Conservation (phyloP, 805 yeast genomes). For the Candida maltosa region DNA sequence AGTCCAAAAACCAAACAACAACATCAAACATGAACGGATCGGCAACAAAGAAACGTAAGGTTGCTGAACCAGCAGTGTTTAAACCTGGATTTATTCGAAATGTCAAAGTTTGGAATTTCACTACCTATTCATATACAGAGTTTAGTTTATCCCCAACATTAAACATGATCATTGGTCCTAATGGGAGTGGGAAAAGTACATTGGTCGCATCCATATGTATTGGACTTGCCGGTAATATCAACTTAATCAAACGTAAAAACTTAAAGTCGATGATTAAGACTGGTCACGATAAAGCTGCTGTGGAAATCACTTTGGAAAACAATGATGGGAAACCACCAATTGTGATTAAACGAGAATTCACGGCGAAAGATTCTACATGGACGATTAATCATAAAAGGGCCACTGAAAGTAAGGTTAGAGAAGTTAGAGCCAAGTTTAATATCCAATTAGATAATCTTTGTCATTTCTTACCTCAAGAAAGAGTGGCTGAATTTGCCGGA, state of each 20-base stretch:
- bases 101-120: slow-evolving; percentile 57
- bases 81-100: slow-evolving; percentile 48
- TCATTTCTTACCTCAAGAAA: slow-evolving; percentile 92
- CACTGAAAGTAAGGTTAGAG: slow-evolving; percentile 45
- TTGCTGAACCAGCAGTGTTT: slow-evolving; percentile 8
- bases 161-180: slow-evolving; percentile 93
- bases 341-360: slow-evolving; percentile 45
- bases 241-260: slow-evolving; percentile 65
- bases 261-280: slow-evolving; percentile 70
- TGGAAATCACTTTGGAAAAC: slow-evolving; percentile 52
- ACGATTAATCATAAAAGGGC: slow-evolving; percentile 37
- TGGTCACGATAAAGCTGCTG: slow-evolving; percentile 46
- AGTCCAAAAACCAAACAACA: no score
- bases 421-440: slow-evolving; percentile 47
- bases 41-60: slow-evolving; percentile 3
- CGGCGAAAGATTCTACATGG: slow-evolving; percentile 51
- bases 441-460: slow-evolving; percentile 90
- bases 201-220: slow-evolving; percentile 89
- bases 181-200: slow-evolving; percentile 94
- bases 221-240: slow-evolving; percentile 80
- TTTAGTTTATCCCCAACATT: slow-evolving; percentile 77
- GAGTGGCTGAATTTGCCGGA: slow-evolving; percentile 89
- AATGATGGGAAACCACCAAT: slow-evolving; percentile 28
- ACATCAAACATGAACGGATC: neutral
- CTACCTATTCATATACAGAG: slow-evolving; percentile 66